Base-by-base conservation (phyloP, 441 rosid species). In the Melastoma candidum region DNA sequence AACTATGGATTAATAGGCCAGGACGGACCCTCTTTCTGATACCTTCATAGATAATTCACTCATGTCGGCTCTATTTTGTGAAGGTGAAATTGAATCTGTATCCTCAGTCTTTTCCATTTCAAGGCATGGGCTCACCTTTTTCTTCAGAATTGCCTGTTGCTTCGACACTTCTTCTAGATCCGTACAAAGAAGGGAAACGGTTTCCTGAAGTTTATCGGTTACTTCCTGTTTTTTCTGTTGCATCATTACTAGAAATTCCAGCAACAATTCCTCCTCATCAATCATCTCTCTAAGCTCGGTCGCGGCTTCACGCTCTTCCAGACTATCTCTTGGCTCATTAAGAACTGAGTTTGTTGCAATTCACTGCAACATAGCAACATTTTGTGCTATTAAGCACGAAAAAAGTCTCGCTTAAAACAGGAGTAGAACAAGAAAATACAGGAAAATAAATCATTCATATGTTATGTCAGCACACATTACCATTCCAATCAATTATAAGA, bases 281-380 rank as follows among this genome's bases (percentile, higher is more conserved):
- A 87, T 82, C 68, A 44, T 79, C 66, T 87, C 94, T 66, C 82
- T 68, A 22, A 94, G 83, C 69, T 90, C 71, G 60, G 79, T 63
- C 13, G 95, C 96, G 8, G 90, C 93, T 81, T 90, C 89, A 49
- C 82, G 94, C 56, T 82, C 99, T 69, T 80, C 90, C 63, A 94
- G 56, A 57, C 67, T 61, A 41, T 83, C 82, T 66, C 87, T 82
- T 54, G 83, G 83, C 71, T 87, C 95, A 12, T 76, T 85, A 22
- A 94, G 87, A 66, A 94, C 69, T 85, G 92, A 29, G 90, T 84
- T 47, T 82, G 79, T 51, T 83, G 60, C 80, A 93, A 70, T 44
- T 86, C 99, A 67, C 99, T 86, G 73, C 60, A 22, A 59, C 49
- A 69, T 12, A 29, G 36, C 36, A 29, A 7, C 36, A 29, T 29